phyloP scores from a whole-genome alignment of 306 rosid genomes.

The Luffa aegyptiaca region DNA sequence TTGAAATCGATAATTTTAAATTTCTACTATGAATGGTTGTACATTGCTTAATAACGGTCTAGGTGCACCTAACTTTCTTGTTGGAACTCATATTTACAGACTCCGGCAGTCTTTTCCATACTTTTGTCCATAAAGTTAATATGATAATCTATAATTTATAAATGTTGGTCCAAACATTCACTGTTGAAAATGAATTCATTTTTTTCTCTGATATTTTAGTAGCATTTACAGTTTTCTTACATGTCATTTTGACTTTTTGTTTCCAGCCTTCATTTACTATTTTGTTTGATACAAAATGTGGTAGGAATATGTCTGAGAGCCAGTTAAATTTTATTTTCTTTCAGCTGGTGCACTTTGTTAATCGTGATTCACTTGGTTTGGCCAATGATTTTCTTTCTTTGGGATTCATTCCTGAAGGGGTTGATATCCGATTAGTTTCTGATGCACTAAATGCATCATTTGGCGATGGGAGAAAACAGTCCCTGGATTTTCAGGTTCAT shows the following conservation, averaged over 20 bases:
- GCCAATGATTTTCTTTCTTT: constrained; percentile 93
- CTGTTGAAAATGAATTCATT: not conserved
- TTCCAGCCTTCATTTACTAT: not conserved
- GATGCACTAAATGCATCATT: constrained; percentile 62
- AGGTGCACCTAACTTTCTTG: not conserved
- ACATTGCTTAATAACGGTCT: not conserved
- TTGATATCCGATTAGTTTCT: constrained; percentile 53
- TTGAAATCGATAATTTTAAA: not conserved
- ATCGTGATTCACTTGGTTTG: constrained; percentile 92
- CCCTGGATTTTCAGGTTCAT: constrained; percentile 87
- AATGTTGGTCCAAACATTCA: not conserved
- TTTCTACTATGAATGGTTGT: not conserved
- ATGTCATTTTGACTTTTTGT: constrained; percentile 1
- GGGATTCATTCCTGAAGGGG: constrained; percentile 94
- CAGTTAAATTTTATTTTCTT: constrained; percentile 30
- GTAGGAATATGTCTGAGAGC: not conserved
- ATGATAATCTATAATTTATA: not conserved
- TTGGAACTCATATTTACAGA: not conserved
- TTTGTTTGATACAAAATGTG: not conserved
- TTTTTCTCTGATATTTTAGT: not conserved
- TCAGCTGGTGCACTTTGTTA: constrained; percentile 99
- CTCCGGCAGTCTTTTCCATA: not conserved
- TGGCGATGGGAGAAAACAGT: constrained; percentile 35
- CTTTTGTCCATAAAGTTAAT: not conserved
- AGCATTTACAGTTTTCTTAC: not conserved